Evolutionary conservation across 1,284 basidiomycete genomes (phyloP), one percentile per base, ranked within the genome.

Genomic region (Phellopilus nigrolimitatus): DNA sequence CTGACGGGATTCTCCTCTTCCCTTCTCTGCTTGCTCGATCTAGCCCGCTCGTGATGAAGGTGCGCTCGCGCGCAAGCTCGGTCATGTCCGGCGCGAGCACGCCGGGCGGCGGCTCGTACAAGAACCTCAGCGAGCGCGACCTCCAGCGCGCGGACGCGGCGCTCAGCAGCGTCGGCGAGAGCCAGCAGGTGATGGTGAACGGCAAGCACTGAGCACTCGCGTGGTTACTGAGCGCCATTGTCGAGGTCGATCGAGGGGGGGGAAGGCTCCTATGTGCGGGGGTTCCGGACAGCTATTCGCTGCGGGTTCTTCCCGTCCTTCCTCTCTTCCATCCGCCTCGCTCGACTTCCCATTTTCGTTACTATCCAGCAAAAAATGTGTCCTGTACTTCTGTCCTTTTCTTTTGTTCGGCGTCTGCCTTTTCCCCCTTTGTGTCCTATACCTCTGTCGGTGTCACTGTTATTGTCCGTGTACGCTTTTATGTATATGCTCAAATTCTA

Each of bases 41-140:
- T 47, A 89, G 85, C 86, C 90, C 91, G 3, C 72, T 95, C 54
- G 86, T 92, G 41, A 91, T 93, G 84, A 95, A 94, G 71, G 84
- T 91, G 22, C 86, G 92, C 47, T 91, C 89, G 43, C 82, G 91
- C 52, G 80, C 87, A n/a, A 84, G 86, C 57, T 91, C 88, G 8
- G 81, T 91, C 27, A 82, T 87, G 62, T 92, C 90, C 40, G 93
- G 93, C 28, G 82, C 88, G 3, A 91, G 87, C 64, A 97, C 93
- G 0, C 93, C 93, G 0, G 90, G 88, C 1, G 88, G 88, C 27
- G 86, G 84, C 3, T 73, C 77, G 30, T 84, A 82, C 62, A 81
- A 77, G 61, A 89, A 82, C 58, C 68, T 95, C 55, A 91, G 84
- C 64, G 93, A 95, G 68, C 75, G 80, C 42, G 93, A 95, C 66